Percentiles rank a stretch among this genome's conserved stretches.
Conservation (phyloP, 257 asterid species). For the Scutellaria barbata region DNA sequence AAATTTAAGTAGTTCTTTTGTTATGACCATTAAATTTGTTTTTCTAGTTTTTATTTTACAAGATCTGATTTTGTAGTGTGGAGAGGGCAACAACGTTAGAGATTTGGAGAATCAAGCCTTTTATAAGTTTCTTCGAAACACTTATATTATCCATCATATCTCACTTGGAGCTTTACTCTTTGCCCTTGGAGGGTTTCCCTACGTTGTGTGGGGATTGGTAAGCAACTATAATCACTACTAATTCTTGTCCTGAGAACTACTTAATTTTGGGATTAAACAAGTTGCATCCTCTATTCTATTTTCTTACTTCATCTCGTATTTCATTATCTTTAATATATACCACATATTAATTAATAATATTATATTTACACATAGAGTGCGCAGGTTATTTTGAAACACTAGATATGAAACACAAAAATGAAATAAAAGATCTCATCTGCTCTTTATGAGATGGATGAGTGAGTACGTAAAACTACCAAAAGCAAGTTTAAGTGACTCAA, state of each 20-base stretch:
- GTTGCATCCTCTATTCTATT: not conserved
- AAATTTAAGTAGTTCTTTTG: too few relatives aligned
- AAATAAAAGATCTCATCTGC: too few relatives aligned
- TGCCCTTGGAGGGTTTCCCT: conserved; percentile 76
- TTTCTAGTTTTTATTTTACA: too few relatives aligned
- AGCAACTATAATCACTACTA: conserved; percentile 17
- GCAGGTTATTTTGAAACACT: too few relatives aligned
- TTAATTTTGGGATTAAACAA: not conserved
- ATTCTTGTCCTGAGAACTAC: not conserved
- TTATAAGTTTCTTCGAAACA: conserved; percentile 57
- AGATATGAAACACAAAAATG: too few relatives aligned
- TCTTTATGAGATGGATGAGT: too few relatives aligned
- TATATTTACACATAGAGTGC: too few relatives aligned
- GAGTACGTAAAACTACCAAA: too few relatives aligned
- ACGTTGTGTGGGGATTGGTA: conserved; percentile 86
- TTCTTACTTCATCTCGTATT: not conserved
- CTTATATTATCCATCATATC: conserved; percentile 58
- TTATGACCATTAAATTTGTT: too few relatives aligned
- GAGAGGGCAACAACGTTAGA: conserved; percentile 62
- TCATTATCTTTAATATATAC: too few relatives aligned
- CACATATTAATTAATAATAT: too few relatives aligned
- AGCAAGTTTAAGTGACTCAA: too few relatives aligned
- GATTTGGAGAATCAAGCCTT: conserved; percentile 77
- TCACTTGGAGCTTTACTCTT: conserved; percentile 64
- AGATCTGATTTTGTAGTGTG: conserved; percentile 47